Conservation (phyloP, 2,329 filamentous ascomycete species). For the Anthostomella pinea region DNA sequence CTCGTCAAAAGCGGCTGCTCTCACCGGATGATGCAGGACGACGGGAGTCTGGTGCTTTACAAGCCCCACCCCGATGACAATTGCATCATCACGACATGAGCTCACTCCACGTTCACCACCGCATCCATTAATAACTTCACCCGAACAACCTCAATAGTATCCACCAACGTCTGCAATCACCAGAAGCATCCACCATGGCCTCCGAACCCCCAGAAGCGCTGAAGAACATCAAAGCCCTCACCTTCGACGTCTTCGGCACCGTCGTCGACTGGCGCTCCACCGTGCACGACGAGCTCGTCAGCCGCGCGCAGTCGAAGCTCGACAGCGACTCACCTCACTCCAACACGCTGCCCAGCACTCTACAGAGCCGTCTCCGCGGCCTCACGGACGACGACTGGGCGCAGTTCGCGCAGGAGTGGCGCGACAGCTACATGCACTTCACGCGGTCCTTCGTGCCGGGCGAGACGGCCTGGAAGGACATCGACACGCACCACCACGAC, state of each 20-base stretch:
- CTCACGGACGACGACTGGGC: slow-evolving; percentile 60
- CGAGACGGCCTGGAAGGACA: slow-evolving; percentile 57
- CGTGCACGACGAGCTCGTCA: slow-evolving; percentile 57
- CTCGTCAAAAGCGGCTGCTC: too few relatives aligned
- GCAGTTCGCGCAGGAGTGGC: slow-evolving; percentile 68
- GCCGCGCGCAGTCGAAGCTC: slow-evolving; percentile 46
- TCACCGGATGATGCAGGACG: too few relatives aligned
- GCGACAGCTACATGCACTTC: slow-evolving; percentile 61
- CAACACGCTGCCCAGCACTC: slow-evolving; percentile 41
- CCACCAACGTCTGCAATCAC: too few relatives aligned
- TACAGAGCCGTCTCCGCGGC: slow-evolving; percentile 46
- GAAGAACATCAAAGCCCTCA: slow-evolving; percentile 52
- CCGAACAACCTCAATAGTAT: too few relatives aligned
- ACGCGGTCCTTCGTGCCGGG: slow-evolving; percentile 50
- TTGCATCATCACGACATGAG: too few relatives aligned
- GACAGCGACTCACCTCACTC: slow-evolving; percentile 47
- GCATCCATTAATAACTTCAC: too few relatives aligned
- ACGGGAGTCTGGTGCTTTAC: too few relatives aligned
- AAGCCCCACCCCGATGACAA: too few relatives aligned
- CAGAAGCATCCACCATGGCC: too few relatives aligned
- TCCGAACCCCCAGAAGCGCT: slow-evolving; percentile 21
- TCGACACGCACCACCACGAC: slow-evolving; percentile 69
- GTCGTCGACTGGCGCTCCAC: slow-evolving; percentile 74
- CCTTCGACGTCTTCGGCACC: slow-evolving; percentile 79
- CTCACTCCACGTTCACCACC: too few relatives aligned